phyloP scores from a whole-genome alignment of 225 moss, liverwort and hornwort species.

The Anthoceros angustus region DNA sequence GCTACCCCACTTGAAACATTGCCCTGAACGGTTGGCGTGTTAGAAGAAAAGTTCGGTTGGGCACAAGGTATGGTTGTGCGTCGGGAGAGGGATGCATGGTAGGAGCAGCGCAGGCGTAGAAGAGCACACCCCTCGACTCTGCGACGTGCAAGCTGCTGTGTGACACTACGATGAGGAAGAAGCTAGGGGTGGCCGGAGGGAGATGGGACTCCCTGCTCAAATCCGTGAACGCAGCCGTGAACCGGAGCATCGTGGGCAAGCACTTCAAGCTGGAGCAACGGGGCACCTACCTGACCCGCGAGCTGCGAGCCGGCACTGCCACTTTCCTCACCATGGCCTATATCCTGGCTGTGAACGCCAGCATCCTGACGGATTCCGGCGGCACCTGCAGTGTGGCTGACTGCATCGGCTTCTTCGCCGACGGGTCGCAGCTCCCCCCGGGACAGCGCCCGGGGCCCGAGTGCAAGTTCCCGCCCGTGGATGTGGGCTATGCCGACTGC shows the following conservation, averaged over 20 bases:
- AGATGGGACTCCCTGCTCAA: neutral
- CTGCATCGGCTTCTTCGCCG: conserved; percentile 30
- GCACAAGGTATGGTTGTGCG: too few species aligned
- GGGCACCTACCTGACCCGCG: conserved; percentile 54
- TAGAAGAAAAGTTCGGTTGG: too few species aligned
- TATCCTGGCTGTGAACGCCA: conserved; percentile 82
- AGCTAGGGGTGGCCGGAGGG: too few species aligned
- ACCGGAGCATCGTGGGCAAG: conserved; percentile 46
- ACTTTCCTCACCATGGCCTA: conserved; percentile 96
- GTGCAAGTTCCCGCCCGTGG: conserved; percentile 73
- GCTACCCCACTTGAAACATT: too few species aligned
- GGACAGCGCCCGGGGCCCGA: conserved; percentile 33
- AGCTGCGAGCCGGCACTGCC: conserved; percentile 84
- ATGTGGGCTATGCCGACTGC: conserved; percentile 57
- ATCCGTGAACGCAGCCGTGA: conserved; percentile 34
- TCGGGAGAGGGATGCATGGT: too few species aligned
- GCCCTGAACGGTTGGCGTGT: too few species aligned
- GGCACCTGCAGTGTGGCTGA: conserved; percentile 67
- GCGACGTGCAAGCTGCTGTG: too few species aligned
- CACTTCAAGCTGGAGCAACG: conserved; percentile 81
- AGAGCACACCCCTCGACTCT: too few species aligned
- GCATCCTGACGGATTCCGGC: conserved; percentile 88
- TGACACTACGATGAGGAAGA: too few species aligned
- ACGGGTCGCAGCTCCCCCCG: conserved; percentile 19
- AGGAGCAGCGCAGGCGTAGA: too few species aligned